Percentiles rank a stretch among this genome's conserved stretches.
phyloP scores from a whole-genome alignment of 805 yeast species.

The Candida qinlingensis region DNA sequence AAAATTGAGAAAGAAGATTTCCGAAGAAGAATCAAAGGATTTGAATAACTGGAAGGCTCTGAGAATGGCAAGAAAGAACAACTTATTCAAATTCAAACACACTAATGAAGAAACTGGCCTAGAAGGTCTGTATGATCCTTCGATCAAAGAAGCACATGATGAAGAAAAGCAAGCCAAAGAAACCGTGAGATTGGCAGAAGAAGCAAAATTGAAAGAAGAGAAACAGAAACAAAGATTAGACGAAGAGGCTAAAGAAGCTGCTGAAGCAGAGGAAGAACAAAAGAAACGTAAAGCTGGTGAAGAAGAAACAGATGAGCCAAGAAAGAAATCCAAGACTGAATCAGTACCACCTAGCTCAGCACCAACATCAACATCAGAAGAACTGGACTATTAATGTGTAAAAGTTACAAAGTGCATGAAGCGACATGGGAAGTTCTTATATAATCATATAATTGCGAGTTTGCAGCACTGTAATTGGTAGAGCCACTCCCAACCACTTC shows the following conservation, averaged over 20 bases:
- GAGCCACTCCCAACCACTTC: too few relatives aligned
- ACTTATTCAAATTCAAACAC: slow-evolving; percentile 32
- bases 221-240: slow-evolving; percentile 8
- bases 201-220: slow-evolving; percentile 18
- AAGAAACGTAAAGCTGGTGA: slow-evolving; percentile 18
- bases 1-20: slow-evolving; percentile 2
- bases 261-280: slow-evolving; percentile 5
- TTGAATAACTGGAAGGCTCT: slow-evolving; percentile 38
- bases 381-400: slow-evolving; percentile 16
- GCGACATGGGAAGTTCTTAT: too few relatives aligned
- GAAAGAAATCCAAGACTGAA: slow-evolving; percentile 12
- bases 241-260: slow-evolving; percentile 5
- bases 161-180: slow-evolving; percentile 11
- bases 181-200: slow-evolving; percentile 9
- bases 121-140: slow-evolving; percentile 32
- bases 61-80: slow-evolving; percentile 33
- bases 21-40: slow-evolving; percentile 11
- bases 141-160: slow-evolving; percentile 16
- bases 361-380: slow-evolving; percentile 3
- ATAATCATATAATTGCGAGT: neutral
- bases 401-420: neutral
- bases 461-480: too few relatives aligned
- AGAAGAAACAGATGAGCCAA: slow-evolving; percentile 16
- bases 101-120: slow-evolving; percentile 32
- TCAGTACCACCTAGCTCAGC: neutral